These are phyloP conservation scores for Pythium scleroteichum DNA, from an alignment of 352 stramenopile species.

Conservation along the genomic window DNA sequence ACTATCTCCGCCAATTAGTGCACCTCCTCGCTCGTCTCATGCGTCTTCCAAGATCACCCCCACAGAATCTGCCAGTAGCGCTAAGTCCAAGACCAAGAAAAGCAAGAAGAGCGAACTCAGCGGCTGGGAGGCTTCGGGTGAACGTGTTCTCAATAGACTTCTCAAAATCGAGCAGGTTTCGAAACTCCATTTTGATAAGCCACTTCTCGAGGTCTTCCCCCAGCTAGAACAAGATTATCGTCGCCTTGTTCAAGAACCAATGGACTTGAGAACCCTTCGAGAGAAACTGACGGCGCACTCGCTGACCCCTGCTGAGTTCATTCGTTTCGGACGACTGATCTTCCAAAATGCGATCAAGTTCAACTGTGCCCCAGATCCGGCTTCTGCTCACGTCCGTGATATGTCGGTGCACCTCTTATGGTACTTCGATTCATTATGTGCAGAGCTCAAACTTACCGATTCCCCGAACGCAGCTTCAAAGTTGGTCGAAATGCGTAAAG, in stretches of 20 bases:
- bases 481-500: constrained; percentile 46
- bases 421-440: constrained; percentile 86
- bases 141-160: constrained; percentile 71
- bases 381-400: constrained; percentile 76
- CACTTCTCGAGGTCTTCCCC: constrained; percentile 73
- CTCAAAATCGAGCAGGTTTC: constrained; percentile 77
- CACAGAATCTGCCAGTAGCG: constrained; percentile 24
- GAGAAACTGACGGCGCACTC: constrained; percentile 61
- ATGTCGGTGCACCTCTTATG: constrained; percentile 79
- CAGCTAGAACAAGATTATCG: constrained; percentile 67
- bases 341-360: constrained; percentile 86
- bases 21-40: background rate
- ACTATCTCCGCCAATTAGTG: background rate
- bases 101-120: constrained; percentile 79
- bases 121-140: constrained; percentile 65
- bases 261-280: constrained; percentile 78
- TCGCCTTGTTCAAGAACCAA: constrained; percentile 69
- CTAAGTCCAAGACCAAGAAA: constrained; percentile 60
- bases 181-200: constrained; percentile 82
- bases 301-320: constrained; percentile 52
- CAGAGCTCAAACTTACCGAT: constrained; percentile 51
- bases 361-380: constrained; percentile 70
- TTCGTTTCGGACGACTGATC: constrained; percentile 70
- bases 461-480: constrained; percentile 24
- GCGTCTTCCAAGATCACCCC: constrained; percentile 41